Evolutionary conservation across 495 filamentous ascomycete species (phyloP).

Genomic region (Tetracladium setigerum): DNA sequence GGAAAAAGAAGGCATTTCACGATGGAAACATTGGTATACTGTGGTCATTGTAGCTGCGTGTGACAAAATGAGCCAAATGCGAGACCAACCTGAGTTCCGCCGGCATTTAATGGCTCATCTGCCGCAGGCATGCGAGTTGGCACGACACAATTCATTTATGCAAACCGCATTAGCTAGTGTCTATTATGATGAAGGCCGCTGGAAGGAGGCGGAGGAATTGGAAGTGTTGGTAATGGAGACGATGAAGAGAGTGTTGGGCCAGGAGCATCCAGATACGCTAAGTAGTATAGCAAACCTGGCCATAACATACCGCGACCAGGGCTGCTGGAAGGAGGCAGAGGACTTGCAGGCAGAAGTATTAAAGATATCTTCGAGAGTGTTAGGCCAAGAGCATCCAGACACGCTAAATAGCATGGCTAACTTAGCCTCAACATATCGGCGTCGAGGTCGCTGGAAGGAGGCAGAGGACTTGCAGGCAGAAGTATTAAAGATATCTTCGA

Average conservation of each 20-base stretch:
- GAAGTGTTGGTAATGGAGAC: slow-evolving; percentile 14
- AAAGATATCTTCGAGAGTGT: slow-evolving; percentile 25
- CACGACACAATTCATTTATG: too few relatives aligned
- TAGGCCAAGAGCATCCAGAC: too few relatives aligned
- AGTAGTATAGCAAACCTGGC: slow-evolving; percentile 22
- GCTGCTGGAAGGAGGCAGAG: slow-evolving; percentile 26
- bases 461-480: slow-evolving; percentile 23
- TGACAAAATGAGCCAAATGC: background rate
- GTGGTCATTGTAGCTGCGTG: background rate
- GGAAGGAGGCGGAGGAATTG: slow-evolving; percentile 26
- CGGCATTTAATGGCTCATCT: slow-evolving; percentile 19
- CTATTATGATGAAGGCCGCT: slow-evolving; percentile 21
- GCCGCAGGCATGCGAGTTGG: slow-evolving; percentile 3
- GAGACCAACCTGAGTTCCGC: slow-evolving; percentile 19
- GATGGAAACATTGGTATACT: slow-evolving; percentile 8
- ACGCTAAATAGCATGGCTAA: slow-evolving; percentile 19
- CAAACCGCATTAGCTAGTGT: background rate
- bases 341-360: slow-evolving; percentile 14
- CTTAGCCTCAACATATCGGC: slow-evolving; percentile 23
- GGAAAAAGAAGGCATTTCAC: background rate
- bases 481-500: slow-evolving; percentile 22
- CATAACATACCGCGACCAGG: slow-evolving; percentile 21
- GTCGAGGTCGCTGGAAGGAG: slow-evolving; percentile 23
- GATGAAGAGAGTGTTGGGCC: slow-evolving; percentile 25
- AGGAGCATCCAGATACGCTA: too few relatives aligned